A percentile compares a stretch with the other conserved stretches of the same genome.
phyloP scores from a whole-genome alignment of 108 stramenopile genomes.

The Mediolabrus comicus region DNA sequence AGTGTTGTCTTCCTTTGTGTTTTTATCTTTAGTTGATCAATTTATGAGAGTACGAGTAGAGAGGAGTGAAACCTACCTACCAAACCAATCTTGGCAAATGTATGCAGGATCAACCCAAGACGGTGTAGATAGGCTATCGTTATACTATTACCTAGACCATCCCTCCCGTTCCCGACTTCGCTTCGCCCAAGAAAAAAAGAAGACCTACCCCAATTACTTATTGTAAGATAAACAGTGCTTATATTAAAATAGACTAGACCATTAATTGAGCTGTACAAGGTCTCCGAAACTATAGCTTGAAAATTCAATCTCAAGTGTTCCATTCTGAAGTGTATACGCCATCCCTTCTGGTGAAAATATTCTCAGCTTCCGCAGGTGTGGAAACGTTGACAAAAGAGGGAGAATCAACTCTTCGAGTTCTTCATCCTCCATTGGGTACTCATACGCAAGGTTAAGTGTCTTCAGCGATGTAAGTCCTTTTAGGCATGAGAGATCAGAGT shows the following conservation, averaged over 20 bases:
- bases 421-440: slow-evolving; percentile 6
- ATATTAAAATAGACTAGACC: no score
- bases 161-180: no score
- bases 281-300: slow-evolving; percentile 24
- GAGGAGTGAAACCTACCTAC: no score
- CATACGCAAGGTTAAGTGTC: slow-evolving; percentile 1
- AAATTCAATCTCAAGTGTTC: slow-evolving; percentile 34
- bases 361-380: slow-evolving; percentile 16
- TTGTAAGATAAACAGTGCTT: no score
- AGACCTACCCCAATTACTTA: no score
- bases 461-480: neutral
- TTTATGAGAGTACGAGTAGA: no score
- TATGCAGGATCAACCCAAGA: no score
- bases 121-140: no score
- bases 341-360: slow-evolving; percentile 34
- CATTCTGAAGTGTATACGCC: slow-evolving; percentile 14
- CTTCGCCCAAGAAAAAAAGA: no score
- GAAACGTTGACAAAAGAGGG: slow-evolving; percentile 14
- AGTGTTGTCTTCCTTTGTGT: neutral
- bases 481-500: neutral
- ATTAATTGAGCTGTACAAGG: slow-evolving; percentile 23
- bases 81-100: no score
- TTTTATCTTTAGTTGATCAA: no score
- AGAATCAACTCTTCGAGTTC: slow-evolving; percentile 15
- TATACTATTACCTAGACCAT: no score